Evolutionary conservation across 2,329 filamentous ascomycete genomes (phyloP).

Genomic region (Botrytis elliptica): DNA sequence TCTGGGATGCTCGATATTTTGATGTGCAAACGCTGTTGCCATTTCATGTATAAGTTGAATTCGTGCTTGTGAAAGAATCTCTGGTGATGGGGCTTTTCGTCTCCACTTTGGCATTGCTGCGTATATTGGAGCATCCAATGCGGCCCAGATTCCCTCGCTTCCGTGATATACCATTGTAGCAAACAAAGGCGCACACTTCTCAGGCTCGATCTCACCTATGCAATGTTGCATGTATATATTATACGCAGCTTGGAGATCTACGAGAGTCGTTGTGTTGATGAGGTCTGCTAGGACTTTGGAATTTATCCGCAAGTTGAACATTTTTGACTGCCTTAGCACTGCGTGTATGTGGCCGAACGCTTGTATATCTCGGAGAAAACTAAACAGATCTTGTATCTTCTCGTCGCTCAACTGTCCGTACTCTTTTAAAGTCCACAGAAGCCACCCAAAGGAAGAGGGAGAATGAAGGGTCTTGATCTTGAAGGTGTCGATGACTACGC

Average conservation of each 20-base stretch:
- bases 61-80: conserved; percentile 24
- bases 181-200: conserved; percentile 27
- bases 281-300: neutral
- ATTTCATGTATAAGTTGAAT: conserved; percentile 31
- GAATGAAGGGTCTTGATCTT: neutral
- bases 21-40: conserved; percentile 34
- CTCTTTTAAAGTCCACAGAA: conserved; percentile 8
- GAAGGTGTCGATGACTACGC: conserved; percentile 17
- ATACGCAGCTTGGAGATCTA: conserved; percentile 2
- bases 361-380: conserved; percentile 3
- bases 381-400: conserved; percentile 23
- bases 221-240: conserved; percentile 17
- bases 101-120: conserved; percentile 8
- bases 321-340: conserved; percentile 3
- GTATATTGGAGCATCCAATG: conserved; percentile 27
- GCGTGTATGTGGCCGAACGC: neutral
- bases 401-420: conserved; percentile 19
- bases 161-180: conserved; percentile 28
- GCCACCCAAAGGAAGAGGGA: neutral
- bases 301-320: neutral
- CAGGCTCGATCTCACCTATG: conserved; percentile 20
- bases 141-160: conserved; percentile 28
- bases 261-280: neutral
- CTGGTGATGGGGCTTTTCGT: conserved; percentile 4
- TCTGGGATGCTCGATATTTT: conserved; percentile 21